Conservation (phyloP, 306 rosid species). For the Medicago ruthenica region DNA sequence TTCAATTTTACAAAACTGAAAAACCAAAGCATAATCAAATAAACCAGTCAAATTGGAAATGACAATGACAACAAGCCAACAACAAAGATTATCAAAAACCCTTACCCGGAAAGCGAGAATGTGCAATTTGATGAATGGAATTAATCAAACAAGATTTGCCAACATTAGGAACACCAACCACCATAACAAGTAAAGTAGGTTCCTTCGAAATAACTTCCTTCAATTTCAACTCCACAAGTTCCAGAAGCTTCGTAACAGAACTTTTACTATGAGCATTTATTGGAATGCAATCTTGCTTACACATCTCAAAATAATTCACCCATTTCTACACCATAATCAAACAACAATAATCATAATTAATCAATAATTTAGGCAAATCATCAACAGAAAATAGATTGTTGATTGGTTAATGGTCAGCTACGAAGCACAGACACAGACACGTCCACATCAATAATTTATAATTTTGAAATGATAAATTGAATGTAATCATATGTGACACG, state of each 20-base stretch:
- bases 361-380: neutral
- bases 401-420: no score
- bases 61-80: neutral
- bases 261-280: slow-evolving; percentile 86
- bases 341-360: neutral
- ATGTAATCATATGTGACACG: no score
- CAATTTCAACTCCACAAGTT: slow-evolving; percentile 77
- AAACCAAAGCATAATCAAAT: neutral
- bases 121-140: slow-evolving; percentile 81
- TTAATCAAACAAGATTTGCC: slow-evolving; percentile 90
- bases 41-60: neutral
- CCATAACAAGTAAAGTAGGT: slow-evolving; percentile 94
- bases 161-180: slow-evolving; percentile 93
- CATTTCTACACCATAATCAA: slow-evolving; percentile 64
- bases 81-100: neutral
- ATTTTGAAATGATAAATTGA: no score
- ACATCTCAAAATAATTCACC: slow-evolving; percentile 62
- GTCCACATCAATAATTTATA: no score
- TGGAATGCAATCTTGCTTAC: slow-evolving; percentile 71
- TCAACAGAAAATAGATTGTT: neutral
- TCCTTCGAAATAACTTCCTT: slow-evolving; percentile 81
- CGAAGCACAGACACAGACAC: no score
- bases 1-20: neutral
- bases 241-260: slow-evolving; percentile 83
- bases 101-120: slow-evolving; percentile 76